phyloP scores from a whole-genome alignment of 208 protist species.

The Crithidia fasciculata region DNA sequence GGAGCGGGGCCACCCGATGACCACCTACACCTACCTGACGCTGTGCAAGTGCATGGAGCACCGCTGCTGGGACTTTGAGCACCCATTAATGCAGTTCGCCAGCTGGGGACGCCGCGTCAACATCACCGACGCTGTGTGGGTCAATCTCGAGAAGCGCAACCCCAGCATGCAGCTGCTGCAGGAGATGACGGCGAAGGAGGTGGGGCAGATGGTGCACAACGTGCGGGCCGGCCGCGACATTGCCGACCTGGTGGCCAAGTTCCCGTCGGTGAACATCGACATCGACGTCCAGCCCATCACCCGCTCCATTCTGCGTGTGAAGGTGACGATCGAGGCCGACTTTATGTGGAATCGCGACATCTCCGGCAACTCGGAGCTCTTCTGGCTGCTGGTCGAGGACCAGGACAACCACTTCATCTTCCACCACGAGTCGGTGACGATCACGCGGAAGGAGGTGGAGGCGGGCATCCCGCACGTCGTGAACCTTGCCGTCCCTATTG shows the following conservation, averaged over 20 bases:
- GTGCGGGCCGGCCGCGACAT: constrained; percentile 84
- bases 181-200: constrained; percentile 81
- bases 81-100: constrained; percentile 91
- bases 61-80: constrained; percentile 94
- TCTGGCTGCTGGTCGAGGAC: constrained; percentile 98
- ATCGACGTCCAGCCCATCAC: constrained; percentile 98
- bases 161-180: constrained; percentile 83
- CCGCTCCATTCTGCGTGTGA: constrained; percentile 93
- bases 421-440: constrained; percentile 81
- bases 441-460: constrained; percentile 90
- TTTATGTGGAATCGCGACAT: constrained; percentile 96
- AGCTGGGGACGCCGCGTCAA: constrained; percentile 60
- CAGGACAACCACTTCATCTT: constrained; percentile 95
- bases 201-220: constrained; percentile 90
- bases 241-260: constrained; percentile 76
- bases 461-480: constrained; percentile 81
- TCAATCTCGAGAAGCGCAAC: constrained; percentile 72
- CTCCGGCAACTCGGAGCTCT: constrained; percentile 94
- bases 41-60: constrained; percentile 95
- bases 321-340: constrained; percentile 86
- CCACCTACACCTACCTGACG: constrained; percentile 88
- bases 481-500: constrained; percentile 96
- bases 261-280: constrained; percentile 92
- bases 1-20: constrained; percentile 89
- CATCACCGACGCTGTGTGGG: constrained; percentile 79